phyloP scores from a whole-genome alignment of 345 rosid genomes.

The Citrus maxima region DNA sequence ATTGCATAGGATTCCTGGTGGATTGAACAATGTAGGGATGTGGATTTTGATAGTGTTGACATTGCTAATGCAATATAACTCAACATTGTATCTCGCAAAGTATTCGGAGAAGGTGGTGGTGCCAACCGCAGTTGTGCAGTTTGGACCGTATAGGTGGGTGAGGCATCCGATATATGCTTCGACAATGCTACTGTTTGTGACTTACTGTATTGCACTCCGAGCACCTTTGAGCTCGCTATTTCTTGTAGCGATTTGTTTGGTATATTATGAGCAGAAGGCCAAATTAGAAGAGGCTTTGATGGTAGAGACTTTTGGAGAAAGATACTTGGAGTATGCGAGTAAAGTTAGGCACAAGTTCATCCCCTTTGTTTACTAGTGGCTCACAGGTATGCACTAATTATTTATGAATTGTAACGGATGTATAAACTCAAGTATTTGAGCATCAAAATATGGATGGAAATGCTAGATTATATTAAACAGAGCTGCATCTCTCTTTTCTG shows the following conservation, averaged over 20 bases:
- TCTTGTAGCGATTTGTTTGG: conserved; percentile 55
- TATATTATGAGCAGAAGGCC: conserved; percentile 69
- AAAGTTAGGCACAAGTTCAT: conserved; percentile 77
- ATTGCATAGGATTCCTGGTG: conserved; percentile 67
- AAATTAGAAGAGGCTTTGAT: conserved; percentile 68
- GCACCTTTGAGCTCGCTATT: conserved; percentile 74
- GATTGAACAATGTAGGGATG: conserved; percentile 65
- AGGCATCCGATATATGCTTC: conserved; percentile 79
- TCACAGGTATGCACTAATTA: conserved; percentile 37
- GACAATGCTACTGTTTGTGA: conserved; percentile 60
- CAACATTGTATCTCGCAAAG: conserved; percentile 80
- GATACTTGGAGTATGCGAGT: conserved; percentile 56
- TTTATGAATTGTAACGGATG: conserved; percentile 18
- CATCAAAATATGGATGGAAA: conserved; percentile 1
- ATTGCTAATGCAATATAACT: conserved; percentile 69
- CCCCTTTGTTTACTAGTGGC: conserved; percentile 65
- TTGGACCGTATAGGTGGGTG: conserved; percentile 90
- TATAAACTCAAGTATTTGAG: conserved; percentile 13
- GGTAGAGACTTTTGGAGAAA: conserved; percentile 73
- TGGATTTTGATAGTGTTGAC: conserved; percentile 66
- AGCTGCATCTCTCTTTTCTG: not conserved
- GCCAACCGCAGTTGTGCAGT: conserved; percentile 79
- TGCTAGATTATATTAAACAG: not conserved
- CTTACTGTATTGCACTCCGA: conserved; percentile 61
- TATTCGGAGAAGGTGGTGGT: conserved; percentile 80